These are phyloP conservation scores for Candida cerambycidarum DNA, from an alignment of 805 yeast species.

Conservation along the genomic window DNA sequence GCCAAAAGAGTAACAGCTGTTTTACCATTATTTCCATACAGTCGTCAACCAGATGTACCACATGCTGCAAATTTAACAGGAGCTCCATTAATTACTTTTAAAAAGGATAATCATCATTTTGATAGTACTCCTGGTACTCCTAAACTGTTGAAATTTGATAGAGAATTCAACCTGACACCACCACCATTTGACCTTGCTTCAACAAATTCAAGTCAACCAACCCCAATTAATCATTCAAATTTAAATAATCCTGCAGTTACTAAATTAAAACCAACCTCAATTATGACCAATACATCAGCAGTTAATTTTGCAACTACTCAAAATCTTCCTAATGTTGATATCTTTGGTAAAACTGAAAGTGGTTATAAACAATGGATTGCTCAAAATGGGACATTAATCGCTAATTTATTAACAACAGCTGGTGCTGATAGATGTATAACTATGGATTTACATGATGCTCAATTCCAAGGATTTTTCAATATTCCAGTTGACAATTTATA, in stretches of 20 bases:
- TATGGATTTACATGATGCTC: conserved; percentile 97
- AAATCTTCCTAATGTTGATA: conserved; percentile 32
- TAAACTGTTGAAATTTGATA: conserved; percentile 31
- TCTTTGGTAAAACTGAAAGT: conserved; percentile 45
- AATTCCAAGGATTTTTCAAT: conserved; percentile 95
- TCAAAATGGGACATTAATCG: conserved; percentile 89
- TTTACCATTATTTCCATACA: conserved; percentile 90
- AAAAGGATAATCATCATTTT: conserved; percentile 42
- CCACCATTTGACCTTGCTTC: conserved; percentile 11
- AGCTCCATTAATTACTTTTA: conserved; percentile 52
- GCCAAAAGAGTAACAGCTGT: conserved; percentile 89
- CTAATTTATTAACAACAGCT: conserved; percentile 81
- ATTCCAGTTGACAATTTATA: conserved; percentile 94
- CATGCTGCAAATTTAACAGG: conserved; percentile 64
- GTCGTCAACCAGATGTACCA: conserved; percentile 94
- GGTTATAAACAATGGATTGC: conserved; percentile 95
- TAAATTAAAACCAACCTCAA: conserved; percentile 21
- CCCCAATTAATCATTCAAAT: too few species aligned
- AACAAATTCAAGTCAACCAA: background rate
- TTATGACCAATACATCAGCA: conserved; percentile 34
- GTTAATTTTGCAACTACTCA: conserved; percentile 17
- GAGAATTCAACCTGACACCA: conserved; percentile 11
- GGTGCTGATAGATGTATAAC: conserved; percentile 97
- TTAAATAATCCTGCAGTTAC: conserved; percentile 1
- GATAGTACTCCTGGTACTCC: conserved; percentile 48